Evolutionary conservation across 2,329 filamentous ascomycete species (phyloP), one percentile per base, ranked within the genome.

Genomic region (Annulohypoxylon truncatum): DNA sequence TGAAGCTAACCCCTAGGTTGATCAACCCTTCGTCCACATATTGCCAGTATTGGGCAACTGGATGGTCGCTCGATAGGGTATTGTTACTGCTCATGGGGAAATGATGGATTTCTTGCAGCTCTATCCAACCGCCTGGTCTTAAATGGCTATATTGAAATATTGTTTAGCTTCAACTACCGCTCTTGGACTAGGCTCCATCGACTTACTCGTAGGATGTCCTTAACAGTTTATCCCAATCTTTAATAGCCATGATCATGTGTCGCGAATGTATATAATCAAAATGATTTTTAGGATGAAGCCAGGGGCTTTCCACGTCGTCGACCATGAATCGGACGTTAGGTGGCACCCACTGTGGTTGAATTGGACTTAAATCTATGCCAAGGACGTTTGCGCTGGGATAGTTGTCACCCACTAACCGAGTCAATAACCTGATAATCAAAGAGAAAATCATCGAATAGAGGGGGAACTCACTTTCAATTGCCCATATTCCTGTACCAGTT

Each of bases 211-310:
- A 78, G 1, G 81, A 78, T 59, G 81, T 80, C 12, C 76, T 74
- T 61, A 88, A 80, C 0, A 89, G 73, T 12, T 72, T 78, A 1
- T 80, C 80, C 86, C 86, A 89, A 71, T 89, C 81, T 51, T 81
- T 83, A 62, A 89, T 84, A 1, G 83, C 85, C 79, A 84, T 82
- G 12, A 85, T 83, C 1, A 85, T 84, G 60, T 86, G 83, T 2
- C 88, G 81, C n/a, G 84, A 82, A 72, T 89, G 87, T 31, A 90
- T 82, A 63, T 87, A 88, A 73, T 90, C 87, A 58, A 88, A 89
- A 54, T 84, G 81, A 64, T 87, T 82, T 3, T 75, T 72, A 4
- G 83, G 82, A 65, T 87, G 82, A 13, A 87, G 74, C 87, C 87
- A 89, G 3, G 81, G 80, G 60, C 81, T 82, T 74, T 89, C 86